These are phyloP conservation scores for Eimeria praecox DNA, from an alignment of 169 alveolate genomes.

Conservation along the genomic window DNA sequence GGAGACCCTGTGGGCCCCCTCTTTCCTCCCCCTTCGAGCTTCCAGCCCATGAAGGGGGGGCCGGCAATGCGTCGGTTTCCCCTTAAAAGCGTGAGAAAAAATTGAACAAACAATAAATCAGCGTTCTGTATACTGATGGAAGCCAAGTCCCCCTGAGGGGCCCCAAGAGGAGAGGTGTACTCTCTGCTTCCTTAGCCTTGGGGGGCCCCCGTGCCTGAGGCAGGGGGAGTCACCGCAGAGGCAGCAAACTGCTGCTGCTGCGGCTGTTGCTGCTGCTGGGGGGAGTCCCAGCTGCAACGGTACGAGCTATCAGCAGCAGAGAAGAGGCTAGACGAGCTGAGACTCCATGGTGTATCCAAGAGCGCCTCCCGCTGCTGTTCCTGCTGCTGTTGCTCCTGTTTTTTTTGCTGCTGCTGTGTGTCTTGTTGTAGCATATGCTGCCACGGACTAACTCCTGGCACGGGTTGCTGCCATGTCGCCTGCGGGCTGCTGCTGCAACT, in stretches of 20 bases:
- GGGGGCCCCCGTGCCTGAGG: slow-evolving; percentile 31
- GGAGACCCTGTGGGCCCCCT: too few species aligned
- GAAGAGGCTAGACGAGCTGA: neutral
- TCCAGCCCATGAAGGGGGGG: too few species aligned
- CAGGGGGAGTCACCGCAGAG: neutral
- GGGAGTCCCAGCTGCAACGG: slow-evolving; percentile 20
- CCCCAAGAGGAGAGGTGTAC: neutral
- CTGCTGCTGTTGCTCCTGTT: slow-evolving; percentile 26
- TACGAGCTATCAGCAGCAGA: neutral
- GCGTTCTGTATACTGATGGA: neutral
- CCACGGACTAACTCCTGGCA: neutral
- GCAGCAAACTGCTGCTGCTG: slow-evolving; percentile 35
- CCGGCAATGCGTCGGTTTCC: too few species aligned
- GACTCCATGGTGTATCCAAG: neutral
- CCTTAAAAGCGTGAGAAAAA: too few species aligned
- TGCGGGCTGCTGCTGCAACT: slow-evolving; percentile 28
- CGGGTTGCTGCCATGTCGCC: slow-evolving; percentile 51
- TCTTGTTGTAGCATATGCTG: slow-evolving; percentile 11
- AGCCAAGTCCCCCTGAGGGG: neutral
- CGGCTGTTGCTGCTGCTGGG: slow-evolving; percentile 16
- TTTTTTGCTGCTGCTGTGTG: slow-evolving; percentile 15
- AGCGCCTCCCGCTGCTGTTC: slow-evolving; percentile 2
- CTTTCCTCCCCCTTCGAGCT: too few species aligned
- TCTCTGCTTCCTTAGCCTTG: neutral
- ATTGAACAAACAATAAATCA: slow-evolving; percentile 1